Conservation (phyloP, 2,329 filamentous ascomycete species). For the Fusarium tupiense region DNA sequence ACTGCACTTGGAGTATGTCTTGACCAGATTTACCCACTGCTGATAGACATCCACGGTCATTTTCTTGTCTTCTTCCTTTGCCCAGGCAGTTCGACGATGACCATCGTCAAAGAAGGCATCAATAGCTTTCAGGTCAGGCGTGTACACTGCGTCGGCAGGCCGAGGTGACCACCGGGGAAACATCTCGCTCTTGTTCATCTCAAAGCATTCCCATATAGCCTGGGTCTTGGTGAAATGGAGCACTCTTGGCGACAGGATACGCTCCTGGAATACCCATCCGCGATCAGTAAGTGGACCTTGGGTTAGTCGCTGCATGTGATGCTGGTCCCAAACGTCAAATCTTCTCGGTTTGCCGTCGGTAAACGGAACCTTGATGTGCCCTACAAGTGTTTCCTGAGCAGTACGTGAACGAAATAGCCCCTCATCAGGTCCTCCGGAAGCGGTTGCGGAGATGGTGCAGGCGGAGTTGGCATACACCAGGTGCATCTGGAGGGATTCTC, state of each 20-base stretch:
- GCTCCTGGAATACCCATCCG: background rate
- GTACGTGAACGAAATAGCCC: background rate
- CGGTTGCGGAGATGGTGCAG: background rate
- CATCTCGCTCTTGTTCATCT: background rate
- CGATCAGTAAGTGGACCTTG: background rate
- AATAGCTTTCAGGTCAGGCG: background rate
- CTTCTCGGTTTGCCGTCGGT: background rate
- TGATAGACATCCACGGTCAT: background rate
- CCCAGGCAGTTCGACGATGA: background rate
- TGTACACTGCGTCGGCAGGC: background rate
- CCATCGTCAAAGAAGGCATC: background rate
- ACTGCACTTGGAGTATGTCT: background rate
- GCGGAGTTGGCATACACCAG: background rate
- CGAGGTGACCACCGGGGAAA: background rate
- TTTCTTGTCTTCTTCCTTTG: background rate
- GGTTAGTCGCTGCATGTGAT: background rate
- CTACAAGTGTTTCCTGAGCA: background rate
- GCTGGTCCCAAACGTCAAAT: background rate
- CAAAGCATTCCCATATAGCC: background rate
- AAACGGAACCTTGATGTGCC: background rate
- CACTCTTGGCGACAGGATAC: background rate
- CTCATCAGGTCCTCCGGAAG: background rate
- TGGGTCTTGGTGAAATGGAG: background rate
- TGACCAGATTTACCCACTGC: background rate
- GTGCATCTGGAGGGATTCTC: background rate